phyloP scores from a whole-genome alignment of 2,329 filamentous ascomycete genomes.

The Exophiala sideris region DNA sequence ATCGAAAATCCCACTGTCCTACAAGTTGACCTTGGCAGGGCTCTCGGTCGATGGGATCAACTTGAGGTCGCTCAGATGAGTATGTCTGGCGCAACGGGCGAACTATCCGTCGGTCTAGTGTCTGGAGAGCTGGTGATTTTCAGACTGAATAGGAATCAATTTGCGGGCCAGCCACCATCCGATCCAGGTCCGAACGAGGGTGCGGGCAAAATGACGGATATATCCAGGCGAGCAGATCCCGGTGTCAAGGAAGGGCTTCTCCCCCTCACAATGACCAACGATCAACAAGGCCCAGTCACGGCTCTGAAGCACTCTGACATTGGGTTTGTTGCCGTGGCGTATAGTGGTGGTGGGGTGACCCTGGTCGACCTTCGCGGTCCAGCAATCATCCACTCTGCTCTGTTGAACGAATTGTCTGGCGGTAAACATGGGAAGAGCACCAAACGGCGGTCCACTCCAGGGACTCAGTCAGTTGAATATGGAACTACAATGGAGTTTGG shows the following conservation, averaged over 20 bases:
- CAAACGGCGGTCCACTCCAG: conserved; percentile 47
- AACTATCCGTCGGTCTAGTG: conserved; percentile 76
- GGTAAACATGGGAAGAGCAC: conserved; percentile 74
- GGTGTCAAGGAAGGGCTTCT: conserved; percentile 74
- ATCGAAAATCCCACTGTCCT: conserved; percentile 80
- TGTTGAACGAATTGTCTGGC: conserved; percentile 70
- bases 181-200: conserved; percentile 54
- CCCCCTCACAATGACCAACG: conserved; percentile 76
- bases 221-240: conserved; percentile 69
- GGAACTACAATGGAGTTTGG: conserved; percentile 83
- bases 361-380: conserved; percentile 88
- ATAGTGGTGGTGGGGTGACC: conserved; percentile 73
- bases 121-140: conserved; percentile 85
- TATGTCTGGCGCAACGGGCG: conserved; percentile 74
- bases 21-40: conserved; percentile 81
- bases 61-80: conserved; percentile 76
- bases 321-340: conserved; percentile 85
- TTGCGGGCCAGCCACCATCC: conserved; percentile 55
- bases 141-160: conserved; percentile 78
- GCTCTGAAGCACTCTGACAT: conserved; percentile 83
- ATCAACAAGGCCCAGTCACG: conserved; percentile 76
- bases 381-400: conserved; percentile 72
- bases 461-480: conserved; percentile 61
- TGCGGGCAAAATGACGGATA: conserved; percentile 69
- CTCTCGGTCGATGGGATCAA: conserved; percentile 73